Evolutionary conservation across 2,329 filamentous ascomycete species (phyloP).

Genomic region (Aspergillus fumigatiaffinis): DNA sequence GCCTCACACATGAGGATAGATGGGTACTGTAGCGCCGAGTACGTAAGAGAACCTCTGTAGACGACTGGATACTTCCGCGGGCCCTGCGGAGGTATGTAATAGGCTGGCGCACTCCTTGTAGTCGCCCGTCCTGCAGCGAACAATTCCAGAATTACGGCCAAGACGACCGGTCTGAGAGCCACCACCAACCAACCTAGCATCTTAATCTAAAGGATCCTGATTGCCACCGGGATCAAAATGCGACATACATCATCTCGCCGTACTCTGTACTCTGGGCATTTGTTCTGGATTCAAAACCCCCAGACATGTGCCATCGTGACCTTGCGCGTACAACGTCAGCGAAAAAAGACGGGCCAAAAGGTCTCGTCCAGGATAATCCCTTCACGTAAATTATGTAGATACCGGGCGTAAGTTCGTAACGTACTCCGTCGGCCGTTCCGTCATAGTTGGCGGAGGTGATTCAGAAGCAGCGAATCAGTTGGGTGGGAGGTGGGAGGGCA

Average conservation of each 20-base stretch:
- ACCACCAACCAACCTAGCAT: slow-evolving; percentile 9
- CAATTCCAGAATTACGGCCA: slow-evolving; percentile 28
- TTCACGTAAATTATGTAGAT: neutral
- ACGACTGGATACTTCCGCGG: no score
- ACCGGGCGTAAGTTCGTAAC: neutral
- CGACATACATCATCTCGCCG: slow-evolving; percentile 4
- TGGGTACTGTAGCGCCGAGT: no score
- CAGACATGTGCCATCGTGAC: neutral
- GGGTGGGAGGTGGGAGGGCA: neutral
- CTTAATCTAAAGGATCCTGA: slow-evolving; percentile 1
- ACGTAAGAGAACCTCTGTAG: no score
- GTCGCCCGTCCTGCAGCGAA: slow-evolving; percentile 28
- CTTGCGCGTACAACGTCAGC: neutral
- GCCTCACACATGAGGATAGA: no score
- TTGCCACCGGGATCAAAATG: slow-evolving; percentile 4
- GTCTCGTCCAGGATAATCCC: neutral
- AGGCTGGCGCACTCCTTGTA: neutral
- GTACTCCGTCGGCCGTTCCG: neutral
- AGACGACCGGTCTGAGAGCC: slow-evolving; percentile 15
- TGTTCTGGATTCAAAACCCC: neutral
- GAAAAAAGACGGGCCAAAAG: neutral
- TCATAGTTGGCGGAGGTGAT: neutral
- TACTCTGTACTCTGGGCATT: neutral
- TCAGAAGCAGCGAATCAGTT: neutral
- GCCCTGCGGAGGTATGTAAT: neutral